phyloP scores from a whole-genome alignment of 139 green algal genomes.

The Yamagishiella unicocca region DNA sequence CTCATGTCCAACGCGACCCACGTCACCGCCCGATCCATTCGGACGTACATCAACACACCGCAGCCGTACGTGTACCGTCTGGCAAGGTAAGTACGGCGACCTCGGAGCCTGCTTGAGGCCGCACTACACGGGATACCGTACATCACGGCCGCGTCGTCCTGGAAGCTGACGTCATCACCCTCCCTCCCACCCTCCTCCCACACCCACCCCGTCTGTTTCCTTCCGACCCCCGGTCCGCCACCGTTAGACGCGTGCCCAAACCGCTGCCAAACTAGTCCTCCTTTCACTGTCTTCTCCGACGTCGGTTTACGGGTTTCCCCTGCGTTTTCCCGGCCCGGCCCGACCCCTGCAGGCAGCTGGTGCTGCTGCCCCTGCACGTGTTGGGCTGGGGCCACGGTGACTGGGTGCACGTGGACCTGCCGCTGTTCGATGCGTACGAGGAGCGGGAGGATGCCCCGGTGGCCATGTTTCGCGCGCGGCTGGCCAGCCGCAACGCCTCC shows the following conservation, averaged over 20 bases:
- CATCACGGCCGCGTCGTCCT: too few relatives aligned
- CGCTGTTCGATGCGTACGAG: conserved; percentile 34
- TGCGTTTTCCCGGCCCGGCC: too few relatives aligned
- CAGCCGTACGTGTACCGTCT: conserved; percentile 4
- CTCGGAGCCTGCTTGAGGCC: too few relatives aligned
- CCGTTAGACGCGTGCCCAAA: too few relatives aligned
- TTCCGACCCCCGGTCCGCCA: too few relatives aligned
- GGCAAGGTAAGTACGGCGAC: conserved; percentile 23
- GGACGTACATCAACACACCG: conserved; percentile 27
- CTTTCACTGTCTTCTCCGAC: too few relatives aligned
- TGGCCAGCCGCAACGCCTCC: conserved; percentile 33
- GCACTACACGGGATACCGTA: too few relatives aligned
- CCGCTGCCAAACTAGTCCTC: too few relatives aligned
- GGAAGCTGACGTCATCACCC: too few relatives aligned
- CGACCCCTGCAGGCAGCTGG: not conserved
- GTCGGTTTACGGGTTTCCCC: too few relatives aligned
- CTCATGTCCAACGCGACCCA: conserved; percentile 12
- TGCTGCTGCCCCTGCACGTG: conserved; percentile 15
- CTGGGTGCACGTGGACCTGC: conserved; percentile 8
- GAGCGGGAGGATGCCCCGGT: conserved; percentile 18
- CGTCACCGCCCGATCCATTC: not conserved
- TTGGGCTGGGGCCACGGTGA: conserved; percentile 24
- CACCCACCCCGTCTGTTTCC: too few relatives aligned
- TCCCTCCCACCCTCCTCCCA: too few relatives aligned
- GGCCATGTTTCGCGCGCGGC: not conserved